Evolutionary conservation across 2,329 filamentous ascomycete genomes (phyloP).

Genomic region (Monilinia polystroma): DNA sequence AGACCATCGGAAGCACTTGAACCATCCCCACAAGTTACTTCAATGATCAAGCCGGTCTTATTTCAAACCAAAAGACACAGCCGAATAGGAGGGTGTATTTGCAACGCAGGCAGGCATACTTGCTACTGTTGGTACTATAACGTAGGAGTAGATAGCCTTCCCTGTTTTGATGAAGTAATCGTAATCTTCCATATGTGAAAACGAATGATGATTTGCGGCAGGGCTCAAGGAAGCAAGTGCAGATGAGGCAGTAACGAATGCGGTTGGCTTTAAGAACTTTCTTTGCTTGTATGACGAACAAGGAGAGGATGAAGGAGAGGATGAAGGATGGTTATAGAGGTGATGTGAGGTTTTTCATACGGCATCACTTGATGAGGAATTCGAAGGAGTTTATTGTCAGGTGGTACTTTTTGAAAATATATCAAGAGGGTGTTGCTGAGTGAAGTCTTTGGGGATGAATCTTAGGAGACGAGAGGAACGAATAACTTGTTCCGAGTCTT

Average conservation of each 20-base stretch:
- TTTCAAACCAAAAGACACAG: too few species aligned
- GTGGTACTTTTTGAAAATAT: background rate
- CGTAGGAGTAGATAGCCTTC: background rate
- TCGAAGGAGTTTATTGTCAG: background rate
- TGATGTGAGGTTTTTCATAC: too few species aligned
- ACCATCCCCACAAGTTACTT: background rate
- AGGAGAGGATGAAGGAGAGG: too few species aligned
- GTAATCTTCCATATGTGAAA: background rate
- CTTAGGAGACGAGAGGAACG: background rate
- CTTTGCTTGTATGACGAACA: too few species aligned
- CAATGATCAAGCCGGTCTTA: background rate
- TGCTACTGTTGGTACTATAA: background rate
- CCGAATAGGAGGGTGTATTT: background rate
- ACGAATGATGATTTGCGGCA: too few species aligned
- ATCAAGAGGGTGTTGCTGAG: background rate
- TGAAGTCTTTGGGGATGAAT: background rate
- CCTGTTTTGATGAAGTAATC: background rate
- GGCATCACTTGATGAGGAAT: background rate
- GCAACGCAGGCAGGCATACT: background rate
- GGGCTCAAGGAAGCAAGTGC: too few species aligned
- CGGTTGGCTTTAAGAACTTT: too few species aligned
- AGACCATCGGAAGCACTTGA: background rate
- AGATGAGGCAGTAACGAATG: too few species aligned
- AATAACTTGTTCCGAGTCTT: background rate
- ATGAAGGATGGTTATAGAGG: too few species aligned